Evolutionary conservation across 495 filamentous ascomycete species (phyloP).

Genomic region (Hyaloscypha bicolor): DNA sequence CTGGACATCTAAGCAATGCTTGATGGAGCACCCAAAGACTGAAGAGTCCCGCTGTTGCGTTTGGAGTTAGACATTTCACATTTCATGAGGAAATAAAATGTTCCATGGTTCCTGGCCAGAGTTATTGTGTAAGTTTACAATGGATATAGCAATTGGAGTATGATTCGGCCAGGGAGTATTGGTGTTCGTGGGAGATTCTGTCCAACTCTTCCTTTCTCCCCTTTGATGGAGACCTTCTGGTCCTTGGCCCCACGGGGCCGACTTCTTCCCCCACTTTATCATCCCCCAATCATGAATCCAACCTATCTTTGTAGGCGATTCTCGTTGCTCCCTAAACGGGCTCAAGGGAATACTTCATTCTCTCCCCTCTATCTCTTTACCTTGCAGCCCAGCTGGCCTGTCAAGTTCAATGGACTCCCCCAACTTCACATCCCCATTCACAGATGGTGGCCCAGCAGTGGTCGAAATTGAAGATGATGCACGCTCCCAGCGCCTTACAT

Average conservation of each 20-base stretch:
- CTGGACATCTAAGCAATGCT: too few species aligned
- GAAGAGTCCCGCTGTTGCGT: too few species aligned
- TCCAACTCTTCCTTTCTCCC: slow-evolving; percentile 11
- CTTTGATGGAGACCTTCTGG: slow-evolving; percentile 33
- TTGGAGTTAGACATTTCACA: too few species aligned
- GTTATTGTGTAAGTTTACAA: too few species aligned
- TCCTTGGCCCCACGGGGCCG: slow-evolving; percentile 55
- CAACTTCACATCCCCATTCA: slow-evolving; percentile 38
- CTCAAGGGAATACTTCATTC: slow-evolving; percentile 35
- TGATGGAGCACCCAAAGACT: too few species aligned
- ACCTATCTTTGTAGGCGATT: slow-evolving; percentile 49
- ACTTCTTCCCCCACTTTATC: slow-evolving; percentile 53
- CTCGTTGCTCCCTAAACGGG: slow-evolving; percentile 45
- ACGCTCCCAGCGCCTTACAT: slow-evolving; percentile 62
- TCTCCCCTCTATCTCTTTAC: slow-evolving; percentile 23
- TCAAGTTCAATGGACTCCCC: slow-evolving; percentile 44
- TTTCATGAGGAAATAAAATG: too few species aligned
- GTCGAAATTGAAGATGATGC: slow-evolving; percentile 29
- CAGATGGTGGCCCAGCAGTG: slow-evolving; percentile 19
- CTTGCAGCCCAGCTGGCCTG: slow-evolving; percentile 41
- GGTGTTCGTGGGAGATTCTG: too few species aligned
- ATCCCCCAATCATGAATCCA: slow-evolving; percentile 56
- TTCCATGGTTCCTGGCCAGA: too few species aligned
- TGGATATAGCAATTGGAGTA: too few species aligned
- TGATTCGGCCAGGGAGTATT: too few species aligned